Percentiles rank a stretch among this genome's conserved stretches.
phyloP scores from a whole-genome alignment of 139 green algal genomes.

The Chlamydomonas applanata region DNA sequence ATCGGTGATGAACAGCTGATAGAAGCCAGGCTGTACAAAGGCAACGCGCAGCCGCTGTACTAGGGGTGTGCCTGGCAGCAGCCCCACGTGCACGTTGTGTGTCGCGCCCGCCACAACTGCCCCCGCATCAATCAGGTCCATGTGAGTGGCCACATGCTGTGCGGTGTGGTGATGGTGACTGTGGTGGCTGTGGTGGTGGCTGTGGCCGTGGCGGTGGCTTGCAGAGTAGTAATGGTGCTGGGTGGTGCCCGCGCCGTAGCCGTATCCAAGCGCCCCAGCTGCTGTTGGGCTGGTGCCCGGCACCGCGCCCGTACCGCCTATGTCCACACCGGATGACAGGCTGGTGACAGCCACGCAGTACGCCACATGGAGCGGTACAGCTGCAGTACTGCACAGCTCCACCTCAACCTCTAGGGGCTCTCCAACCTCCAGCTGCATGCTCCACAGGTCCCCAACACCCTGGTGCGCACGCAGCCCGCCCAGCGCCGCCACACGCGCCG shows the following conservation, averaged over 20 bases:
- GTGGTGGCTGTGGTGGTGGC: neutral
- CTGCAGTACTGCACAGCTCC: conserved; percentile 7
- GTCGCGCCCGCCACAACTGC: conserved; percentile 18
- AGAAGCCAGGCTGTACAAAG: conserved; percentile 22
- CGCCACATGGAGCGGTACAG: neutral
- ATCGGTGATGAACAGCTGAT: conserved; percentile 26
- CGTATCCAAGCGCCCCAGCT: neutral
- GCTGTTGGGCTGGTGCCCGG: neutral
- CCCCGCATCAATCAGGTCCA: conserved; percentile 11
- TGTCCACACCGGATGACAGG: neutral
- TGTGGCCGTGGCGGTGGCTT: neutral
- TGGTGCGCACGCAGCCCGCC: neutral
- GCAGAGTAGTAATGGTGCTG: neutral
- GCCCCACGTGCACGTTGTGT: conserved; percentile 10
- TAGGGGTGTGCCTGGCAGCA: neutral
- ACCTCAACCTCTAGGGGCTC: conserved; percentile 20
- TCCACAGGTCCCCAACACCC: conserved; percentile 7
- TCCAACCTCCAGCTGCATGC: neutral
- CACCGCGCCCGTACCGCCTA: neutral
- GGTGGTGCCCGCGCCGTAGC: neutral
- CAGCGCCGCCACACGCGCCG: neutral
- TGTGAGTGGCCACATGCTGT: neutral
- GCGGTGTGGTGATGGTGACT: neutral
- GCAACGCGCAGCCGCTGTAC: conserved; percentile 13
- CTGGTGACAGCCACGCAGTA: neutral